These are phyloP conservation scores for Umbelopsis sp. DNA, from an alignment of 371 early-diverging fungal species.

Conservation along the genomic window DNA sequence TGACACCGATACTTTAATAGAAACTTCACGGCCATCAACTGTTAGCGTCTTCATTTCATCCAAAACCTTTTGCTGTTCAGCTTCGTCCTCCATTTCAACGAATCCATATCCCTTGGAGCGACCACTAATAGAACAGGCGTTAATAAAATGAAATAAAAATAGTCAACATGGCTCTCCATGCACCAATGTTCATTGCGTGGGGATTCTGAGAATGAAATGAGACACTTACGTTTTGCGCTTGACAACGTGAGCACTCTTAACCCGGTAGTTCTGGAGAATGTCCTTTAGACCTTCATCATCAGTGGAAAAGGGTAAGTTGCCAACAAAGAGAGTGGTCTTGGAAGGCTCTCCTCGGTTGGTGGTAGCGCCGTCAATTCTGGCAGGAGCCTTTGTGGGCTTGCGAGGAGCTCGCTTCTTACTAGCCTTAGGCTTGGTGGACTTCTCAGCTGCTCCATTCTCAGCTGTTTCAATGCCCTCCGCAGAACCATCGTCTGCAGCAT, in stretches of 20 bases:
- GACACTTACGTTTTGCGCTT: conserved; percentile 41
- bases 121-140: conserved; percentile 39
- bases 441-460: conserved; percentile 17
- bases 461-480: conserved; percentile 22
- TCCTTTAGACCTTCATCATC: conserved; percentile 73
- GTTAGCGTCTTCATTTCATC: conserved; percentile 60
- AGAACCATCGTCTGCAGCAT: conserved; percentile 25
- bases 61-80: conserved; percentile 80
- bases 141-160: too few relatives aligned
- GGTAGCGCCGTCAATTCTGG: conserved; percentile 14
- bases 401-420: conserved; percentile 24
- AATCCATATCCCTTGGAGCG: conserved; percentile 93
- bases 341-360: conserved; percentile 62
- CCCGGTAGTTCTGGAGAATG: conserved; percentile 79
- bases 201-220: too few relatives aligned
- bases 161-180: too few relatives aligned
- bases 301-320: conserved; percentile 90
- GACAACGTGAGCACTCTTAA: conserved; percentile 77
- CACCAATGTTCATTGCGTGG: too few relatives aligned
- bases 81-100: conserved; percentile 78
- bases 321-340: conserved; percentile 86
- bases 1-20: conserved; percentile 77
- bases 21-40: conserved; percentile 72
- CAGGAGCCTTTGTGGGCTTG: conserved; percentile 19
- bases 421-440: conserved; percentile 11